Percentiles rank a stretch among this genome's conserved stretches.
phyloP scores from a whole-genome alignment of 2,329 filamentous ascomycete genomes.

The Penicillium sp. region DNA sequence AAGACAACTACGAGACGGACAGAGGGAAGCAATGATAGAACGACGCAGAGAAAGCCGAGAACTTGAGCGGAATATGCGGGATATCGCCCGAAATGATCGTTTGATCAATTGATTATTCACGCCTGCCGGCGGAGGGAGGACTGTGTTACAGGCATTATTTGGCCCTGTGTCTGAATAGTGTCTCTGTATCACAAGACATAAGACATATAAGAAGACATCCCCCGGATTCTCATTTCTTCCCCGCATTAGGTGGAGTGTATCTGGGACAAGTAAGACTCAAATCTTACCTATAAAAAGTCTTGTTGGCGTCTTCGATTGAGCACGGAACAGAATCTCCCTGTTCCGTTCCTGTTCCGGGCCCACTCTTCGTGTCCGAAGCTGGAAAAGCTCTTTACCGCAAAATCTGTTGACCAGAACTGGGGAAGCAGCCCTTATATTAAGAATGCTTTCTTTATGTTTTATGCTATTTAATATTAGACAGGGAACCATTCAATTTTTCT shows the following conservation, averaged over 20 bases:
- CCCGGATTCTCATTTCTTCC: background rate
- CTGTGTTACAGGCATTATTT: background rate
- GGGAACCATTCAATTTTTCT: no score
- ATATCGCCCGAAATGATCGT: no score
- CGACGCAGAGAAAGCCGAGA: background rate
- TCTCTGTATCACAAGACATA: background rate
- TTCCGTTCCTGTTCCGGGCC: background rate
- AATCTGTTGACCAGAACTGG: background rate
- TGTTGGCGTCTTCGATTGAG: background rate
- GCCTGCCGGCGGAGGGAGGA: background rate
- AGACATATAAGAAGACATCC: background rate
- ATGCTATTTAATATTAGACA: background rate
- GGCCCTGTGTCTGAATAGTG: background rate
- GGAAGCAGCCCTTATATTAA: background rate
- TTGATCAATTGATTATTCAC: background rate
- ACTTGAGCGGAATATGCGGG: no score
- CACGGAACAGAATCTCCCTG: background rate
- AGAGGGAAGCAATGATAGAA: background rate
- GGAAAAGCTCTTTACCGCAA: background rate
- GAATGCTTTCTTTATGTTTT: background rate
- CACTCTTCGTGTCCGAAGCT: background rate
- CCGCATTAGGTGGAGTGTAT: constrained; percentile 1
- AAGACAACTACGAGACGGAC: background rate
- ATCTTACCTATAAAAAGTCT: background rate
- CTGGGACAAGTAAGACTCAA: background rate